These are phyloP conservation scores for Vanilla planifolia DNA, from an alignment of 106 monocot species.

Conservation along the genomic window DNA sequence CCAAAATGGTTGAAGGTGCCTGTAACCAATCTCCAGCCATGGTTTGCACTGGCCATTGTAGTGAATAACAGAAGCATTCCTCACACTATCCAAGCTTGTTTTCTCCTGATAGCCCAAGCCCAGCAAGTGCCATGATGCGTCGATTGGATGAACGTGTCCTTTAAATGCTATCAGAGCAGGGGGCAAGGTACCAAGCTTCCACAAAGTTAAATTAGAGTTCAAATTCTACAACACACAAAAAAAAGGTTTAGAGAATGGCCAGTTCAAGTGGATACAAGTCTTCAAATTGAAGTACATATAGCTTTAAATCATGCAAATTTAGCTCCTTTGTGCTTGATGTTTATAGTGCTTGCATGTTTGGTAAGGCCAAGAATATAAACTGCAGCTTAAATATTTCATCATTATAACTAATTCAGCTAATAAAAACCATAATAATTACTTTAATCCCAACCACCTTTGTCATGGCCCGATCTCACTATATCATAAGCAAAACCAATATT, in stretches of 20 bases:
- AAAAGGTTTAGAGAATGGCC: not conserved
- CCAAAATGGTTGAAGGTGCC: conserved; percentile 79
- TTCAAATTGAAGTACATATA: no score
- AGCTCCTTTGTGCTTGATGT: no score
- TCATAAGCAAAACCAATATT: no score
- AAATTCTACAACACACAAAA: conserved; percentile 48
- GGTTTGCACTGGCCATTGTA: conserved; percentile 93
- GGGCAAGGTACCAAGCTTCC: conserved; percentile 91
- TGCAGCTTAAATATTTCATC: no score
- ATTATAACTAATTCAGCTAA: no score
- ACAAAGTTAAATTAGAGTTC: conserved; percentile 77
- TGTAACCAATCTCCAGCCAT: conserved; percentile 90
- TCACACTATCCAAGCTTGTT: conserved; percentile 37
- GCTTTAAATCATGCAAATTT: no score
- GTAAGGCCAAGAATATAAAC: no score
- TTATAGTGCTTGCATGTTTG: no score
- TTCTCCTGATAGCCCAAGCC: conserved; percentile 94
- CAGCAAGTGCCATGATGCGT: conserved; percentile 91
- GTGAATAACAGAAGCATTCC: conserved; percentile 78
- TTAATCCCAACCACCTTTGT: no score
- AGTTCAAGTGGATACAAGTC: no score
- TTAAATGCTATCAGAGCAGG: conserved; percentile 88
- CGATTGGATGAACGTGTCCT: conserved; percentile 76
- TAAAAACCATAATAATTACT: no score
- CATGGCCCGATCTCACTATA: no score